Conservation (phyloP, 2,329 filamentous ascomycete genomes). For the Xylaria sp. region DNA sequence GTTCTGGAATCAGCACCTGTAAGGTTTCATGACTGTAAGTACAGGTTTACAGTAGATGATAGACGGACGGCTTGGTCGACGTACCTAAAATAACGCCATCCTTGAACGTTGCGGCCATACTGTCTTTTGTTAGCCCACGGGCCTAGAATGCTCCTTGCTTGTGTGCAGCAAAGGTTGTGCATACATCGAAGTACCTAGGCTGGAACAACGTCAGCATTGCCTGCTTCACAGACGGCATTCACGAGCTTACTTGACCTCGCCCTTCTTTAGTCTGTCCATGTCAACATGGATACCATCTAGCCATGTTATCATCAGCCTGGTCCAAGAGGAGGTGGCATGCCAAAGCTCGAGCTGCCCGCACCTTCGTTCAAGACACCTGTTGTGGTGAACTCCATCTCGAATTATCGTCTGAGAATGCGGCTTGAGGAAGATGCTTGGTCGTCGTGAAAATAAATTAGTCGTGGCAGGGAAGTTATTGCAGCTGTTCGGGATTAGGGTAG, state of each 20-base stretch:
- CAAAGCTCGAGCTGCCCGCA: constrained; percentile 48
- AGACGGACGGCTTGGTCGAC: constrained; percentile 38
- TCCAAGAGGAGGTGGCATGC: constrained; percentile 36
- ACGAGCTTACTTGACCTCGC: constrained; percentile 90
- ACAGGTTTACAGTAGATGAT: constrained; percentile 8
- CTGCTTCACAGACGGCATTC: constrained; percentile 44
- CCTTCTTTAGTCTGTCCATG: constrained; percentile 98
- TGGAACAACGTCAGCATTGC: constrained; percentile 51
- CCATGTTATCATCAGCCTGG: constrained; percentile 40
- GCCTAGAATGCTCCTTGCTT: constrained; percentile 8
- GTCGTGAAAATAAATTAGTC: constrained; percentile 24
- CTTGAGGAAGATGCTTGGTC: neutral
- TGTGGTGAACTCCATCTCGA: constrained; percentile 70
- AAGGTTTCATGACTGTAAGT: constrained; percentile 27
- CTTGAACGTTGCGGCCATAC: constrained; percentile 99
- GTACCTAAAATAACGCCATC: constrained; percentile 92
- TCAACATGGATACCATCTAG: constrained; percentile 98
- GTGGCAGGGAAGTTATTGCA: neutral
- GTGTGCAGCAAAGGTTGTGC: constrained; percentile 46
- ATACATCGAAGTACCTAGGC: constrained; percentile 97
- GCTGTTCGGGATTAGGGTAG: constrained; percentile 8
- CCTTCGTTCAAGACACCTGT: constrained; percentile 72
- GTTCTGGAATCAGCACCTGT: constrained; percentile 93
- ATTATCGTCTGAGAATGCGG: neutral
- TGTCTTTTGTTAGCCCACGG: constrained; percentile 52